These are phyloP conservation scores for Penicillium sp. DNA, from an alignment of 2,329 filamentous ascomycete species.

Conservation along the genomic window DNA sequence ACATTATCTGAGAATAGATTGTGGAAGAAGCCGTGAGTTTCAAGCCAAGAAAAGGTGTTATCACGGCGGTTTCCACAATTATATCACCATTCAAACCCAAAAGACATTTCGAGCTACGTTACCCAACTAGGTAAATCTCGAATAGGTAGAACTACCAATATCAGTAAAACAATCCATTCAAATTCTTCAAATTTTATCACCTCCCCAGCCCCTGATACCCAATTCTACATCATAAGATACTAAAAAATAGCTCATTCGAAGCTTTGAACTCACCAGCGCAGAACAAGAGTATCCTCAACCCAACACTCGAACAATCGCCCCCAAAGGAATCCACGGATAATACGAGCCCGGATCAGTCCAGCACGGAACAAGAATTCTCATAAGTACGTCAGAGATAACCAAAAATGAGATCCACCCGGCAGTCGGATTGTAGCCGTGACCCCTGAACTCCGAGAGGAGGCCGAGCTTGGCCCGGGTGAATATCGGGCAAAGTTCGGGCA, in stretches of 20 bases:
- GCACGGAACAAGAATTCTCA: background rate
- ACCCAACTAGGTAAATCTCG: background rate
- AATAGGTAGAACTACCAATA: background rate
- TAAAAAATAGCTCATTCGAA: background rate
- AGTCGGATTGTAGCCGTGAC: background rate
- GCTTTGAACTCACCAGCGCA: background rate
- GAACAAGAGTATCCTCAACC: background rate
- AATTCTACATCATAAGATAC: background rate
- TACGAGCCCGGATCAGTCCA: background rate
- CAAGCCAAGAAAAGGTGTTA: background rate
- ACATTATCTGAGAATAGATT: background rate
- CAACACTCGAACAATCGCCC: background rate
- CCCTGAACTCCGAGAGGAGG: constrained; percentile 3
- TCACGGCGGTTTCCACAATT: background rate
- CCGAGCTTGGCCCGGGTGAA: constrained; percentile 16
- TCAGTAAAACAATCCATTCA: background rate
- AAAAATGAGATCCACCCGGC: background rate
- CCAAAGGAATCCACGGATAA: background rate
- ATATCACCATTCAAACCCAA: background rate
- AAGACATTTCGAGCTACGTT: background rate
- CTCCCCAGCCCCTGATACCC: background rate
- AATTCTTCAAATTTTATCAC: background rate
- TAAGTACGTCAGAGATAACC: background rate
- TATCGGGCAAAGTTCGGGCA: constrained; percentile 9
- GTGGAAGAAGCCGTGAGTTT: background rate